These are phyloP conservation scores for Zymoseptoria tritici DNA, from an alignment of 2,329 filamentous ascomycete genomes.

Conservation along the genomic window DNA sequence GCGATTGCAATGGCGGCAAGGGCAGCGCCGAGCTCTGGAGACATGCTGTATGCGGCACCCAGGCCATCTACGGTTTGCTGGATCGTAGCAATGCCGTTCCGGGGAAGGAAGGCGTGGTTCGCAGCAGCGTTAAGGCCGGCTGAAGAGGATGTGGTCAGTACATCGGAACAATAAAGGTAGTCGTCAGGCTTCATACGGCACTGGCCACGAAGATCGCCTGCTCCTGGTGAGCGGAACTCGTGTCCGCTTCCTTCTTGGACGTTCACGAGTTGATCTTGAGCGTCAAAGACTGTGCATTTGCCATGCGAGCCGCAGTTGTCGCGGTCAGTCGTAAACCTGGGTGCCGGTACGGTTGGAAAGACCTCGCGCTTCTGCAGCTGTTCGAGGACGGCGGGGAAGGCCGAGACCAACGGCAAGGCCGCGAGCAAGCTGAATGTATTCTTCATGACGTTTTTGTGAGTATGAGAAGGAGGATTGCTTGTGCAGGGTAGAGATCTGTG, in stretches of 20 bases:
- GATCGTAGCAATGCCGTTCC: conserved; percentile 24
- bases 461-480: background rate
- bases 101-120: conserved; percentile 19
- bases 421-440: conserved; percentile 2
- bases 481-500: no score
- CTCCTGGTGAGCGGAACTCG: conserved; percentile 15
- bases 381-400: conserved; percentile 6
- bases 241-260: conserved; percentile 20
- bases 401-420: conserved; percentile 13
- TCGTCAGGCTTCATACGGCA: conserved; percentile 13
- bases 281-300: conserved; percentile 22
- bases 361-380: conserved; percentile 6
- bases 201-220: conserved; percentile 22
- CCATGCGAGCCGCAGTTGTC: conserved; percentile 16
- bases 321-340: conserved; percentile 10
- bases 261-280: conserved; percentile 22
- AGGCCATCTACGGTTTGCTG: conserved; percentile 15
- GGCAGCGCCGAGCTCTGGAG: conserved; percentile 10
- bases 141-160: background rate
- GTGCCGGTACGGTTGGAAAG: conserved; percentile 10
- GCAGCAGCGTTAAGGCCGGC: conserved; percentile 24
- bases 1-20: conserved; percentile 13
- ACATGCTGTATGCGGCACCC: conserved; percentile 22
- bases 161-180: no score
- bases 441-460: background rate